Evolutionary conservation across 108 stramenopile genomes (phyloP), one percentile per base, ranked within the genome.

Genomic region (Cyclotella distinguenda): DNA sequence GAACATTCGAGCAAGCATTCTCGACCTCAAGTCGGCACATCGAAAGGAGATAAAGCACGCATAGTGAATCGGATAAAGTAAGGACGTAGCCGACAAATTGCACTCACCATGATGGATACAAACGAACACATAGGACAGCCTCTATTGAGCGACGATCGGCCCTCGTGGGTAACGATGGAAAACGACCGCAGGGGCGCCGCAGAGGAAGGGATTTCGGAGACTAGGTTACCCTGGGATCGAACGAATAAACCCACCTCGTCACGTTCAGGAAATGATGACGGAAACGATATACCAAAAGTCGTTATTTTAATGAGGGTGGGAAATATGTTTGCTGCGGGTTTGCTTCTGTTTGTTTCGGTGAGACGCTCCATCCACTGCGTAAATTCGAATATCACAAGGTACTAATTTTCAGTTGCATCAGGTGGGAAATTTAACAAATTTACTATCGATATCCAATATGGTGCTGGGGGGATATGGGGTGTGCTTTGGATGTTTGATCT

Each of bases 391-490:
- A 38, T 7, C 47, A 48, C 19, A 9, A 19, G 16, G 7, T 18
- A 48, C 13, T n/a, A n/a, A n/a, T 7, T 7, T 48, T n/a, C 19
- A 18, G 13, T n/a, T 42, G 16, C 2, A 27, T 35, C 16, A 62
- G 66, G 51, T 62, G 25, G 58, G 52, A 28, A 61, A 75, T 34
- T 32, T 75, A 16, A 31, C 42, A 28, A 55, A 62, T 32, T 35
- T 79, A 28, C 43, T 79, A 33, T 50, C 58, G 15, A 47, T 74
- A 18, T 57, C 78, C 6, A 71, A 55, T 39, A 57, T 60, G 51
- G 72, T 78, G 1, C 77, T 78, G 4, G 59, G 58, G 13, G 66
- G 59, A 11, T 79, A 74, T 42, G 78, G 72, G 0, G 22, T 68
- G 0, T 74, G 72, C 44, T 73, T 73, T 18, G 64, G 72, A 11